Percentiles rank a stretch among this genome's conserved stretches.
phyloP scores from a whole-genome alignment of 129 eudicot genomes.

The Pulicaria dysenterica region DNA sequence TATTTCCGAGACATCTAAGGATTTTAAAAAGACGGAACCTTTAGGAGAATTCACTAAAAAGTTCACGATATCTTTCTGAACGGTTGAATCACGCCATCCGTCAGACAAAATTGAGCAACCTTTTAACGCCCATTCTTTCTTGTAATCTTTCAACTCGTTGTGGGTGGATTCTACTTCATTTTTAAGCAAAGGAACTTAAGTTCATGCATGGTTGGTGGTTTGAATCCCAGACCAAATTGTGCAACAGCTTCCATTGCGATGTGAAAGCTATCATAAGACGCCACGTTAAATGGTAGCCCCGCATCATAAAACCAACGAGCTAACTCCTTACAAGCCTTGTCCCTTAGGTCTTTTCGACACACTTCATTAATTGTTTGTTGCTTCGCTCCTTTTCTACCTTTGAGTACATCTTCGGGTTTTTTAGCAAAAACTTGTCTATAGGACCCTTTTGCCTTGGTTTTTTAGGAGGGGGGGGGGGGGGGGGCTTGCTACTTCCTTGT shows the following conservation, averaged over 20 bases:
- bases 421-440: background rate
- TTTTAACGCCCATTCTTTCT: no score
- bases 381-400: background rate
- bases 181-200: conserved; percentile 20
- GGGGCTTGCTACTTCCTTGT: background rate
- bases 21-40: background rate
- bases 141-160: no score
- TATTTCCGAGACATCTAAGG: background rate
- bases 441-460: background rate
- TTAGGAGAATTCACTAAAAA: no score
- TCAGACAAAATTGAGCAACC: no score
- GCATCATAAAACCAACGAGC: conserved; percentile 16
- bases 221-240: background rate
- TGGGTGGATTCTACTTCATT: conserved; percentile 15
- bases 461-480: background rate
- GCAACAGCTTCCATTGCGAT: background rate
- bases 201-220: conserved; percentile 23
- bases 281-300: background rate
- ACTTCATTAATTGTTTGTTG: background rate
- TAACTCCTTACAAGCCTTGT: conserved; percentile 3
- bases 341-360: background rate
- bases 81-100: no score
- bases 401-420: background rate
- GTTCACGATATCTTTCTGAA: no score
- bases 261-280: background rate